Conservation (phyloP, 805 yeast species). For the Metschnikowia cerradonensis region DNA sequence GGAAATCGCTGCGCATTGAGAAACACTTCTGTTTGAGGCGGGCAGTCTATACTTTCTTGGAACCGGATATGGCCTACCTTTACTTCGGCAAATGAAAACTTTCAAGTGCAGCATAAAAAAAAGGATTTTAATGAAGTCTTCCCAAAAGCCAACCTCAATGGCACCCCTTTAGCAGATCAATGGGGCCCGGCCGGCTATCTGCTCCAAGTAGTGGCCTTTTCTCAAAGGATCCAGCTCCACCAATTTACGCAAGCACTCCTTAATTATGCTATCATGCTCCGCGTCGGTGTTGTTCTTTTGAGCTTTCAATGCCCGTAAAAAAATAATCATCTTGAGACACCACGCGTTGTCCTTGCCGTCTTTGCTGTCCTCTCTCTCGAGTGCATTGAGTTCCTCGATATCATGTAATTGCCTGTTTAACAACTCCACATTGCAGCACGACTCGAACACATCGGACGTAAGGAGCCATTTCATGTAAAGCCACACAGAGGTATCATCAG, state of each 20-base stretch:
- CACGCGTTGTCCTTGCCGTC: constrained; percentile 58
- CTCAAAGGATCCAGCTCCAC: constrained; percentile 62
- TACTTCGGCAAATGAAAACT: no score
- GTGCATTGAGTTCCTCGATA: constrained; percentile 60
- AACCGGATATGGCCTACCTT: background rate
- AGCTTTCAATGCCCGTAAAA: constrained; percentile 34
- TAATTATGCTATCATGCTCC: constrained; percentile 14
- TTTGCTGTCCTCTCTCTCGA: constrained; percentile 63
- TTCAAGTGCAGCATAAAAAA: no score
- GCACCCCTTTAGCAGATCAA: constrained; percentile 1
- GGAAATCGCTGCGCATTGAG: constrained; percentile 1
- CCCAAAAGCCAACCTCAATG: no score
- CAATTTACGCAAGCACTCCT: constrained; percentile 42
- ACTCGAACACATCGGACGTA: constrained; percentile 37
- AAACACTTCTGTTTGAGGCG: background rate
- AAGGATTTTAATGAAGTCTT: no score
- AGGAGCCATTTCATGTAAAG: constrained; percentile 79
- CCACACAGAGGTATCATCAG: constrained; percentile 94
- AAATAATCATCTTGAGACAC: constrained; percentile 66
- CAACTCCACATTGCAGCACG: constrained; percentile 22
- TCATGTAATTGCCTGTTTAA: constrained; percentile 44
- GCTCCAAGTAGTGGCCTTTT: constrained; percentile 52
- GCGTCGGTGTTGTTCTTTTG: constrained; percentile 4
- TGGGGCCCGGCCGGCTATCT: constrained; percentile 16
- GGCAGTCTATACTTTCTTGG: background rate